Percentiles rank a stretch among this genome's conserved stretches.
These are phyloP conservation scores for Cercospora zeae-maydis DNA, from an alignment of 2,329 filamentous ascomycete genomes.

Conservation along the genomic window DNA sequence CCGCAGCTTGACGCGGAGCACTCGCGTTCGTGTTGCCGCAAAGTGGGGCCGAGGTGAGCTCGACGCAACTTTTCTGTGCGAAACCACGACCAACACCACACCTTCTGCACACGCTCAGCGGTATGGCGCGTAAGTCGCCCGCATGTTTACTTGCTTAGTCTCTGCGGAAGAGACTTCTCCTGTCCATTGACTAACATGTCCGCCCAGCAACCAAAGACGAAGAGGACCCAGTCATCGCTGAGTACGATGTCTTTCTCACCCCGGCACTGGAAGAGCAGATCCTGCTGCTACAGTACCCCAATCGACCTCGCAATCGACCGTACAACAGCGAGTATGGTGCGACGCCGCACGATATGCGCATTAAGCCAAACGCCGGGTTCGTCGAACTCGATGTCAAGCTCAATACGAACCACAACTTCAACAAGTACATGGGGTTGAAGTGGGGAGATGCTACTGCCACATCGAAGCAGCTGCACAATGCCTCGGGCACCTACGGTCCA, in stretches of 20 bases:
- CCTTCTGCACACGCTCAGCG: not conserved
- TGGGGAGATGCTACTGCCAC: conserved; percentile 70
- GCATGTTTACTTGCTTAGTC: conserved; percentile 1
- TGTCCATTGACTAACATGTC: conserved; percentile 11
- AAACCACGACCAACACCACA: not conserved
- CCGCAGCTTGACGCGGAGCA: conserved; percentile 13
- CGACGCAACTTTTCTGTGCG: not conserved
- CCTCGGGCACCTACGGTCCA: conserved; percentile 45
- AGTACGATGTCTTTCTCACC: conserved; percentile 84
- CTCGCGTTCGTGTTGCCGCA: not conserved
- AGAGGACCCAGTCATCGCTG: conserved; percentile 49
- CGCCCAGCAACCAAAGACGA: conserved; percentile 29
- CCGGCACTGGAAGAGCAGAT: conserved; percentile 55
- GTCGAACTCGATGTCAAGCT: conserved; percentile 90
- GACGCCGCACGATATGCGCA: conserved; percentile 67
- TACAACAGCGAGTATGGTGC: conserved; percentile 56
- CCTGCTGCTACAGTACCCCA: conserved; percentile 85
- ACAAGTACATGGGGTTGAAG: conserved; percentile 73
- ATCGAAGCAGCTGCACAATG: conserved; percentile 39
- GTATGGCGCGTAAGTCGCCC: conserved; percentile 7
- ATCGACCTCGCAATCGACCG: conserved; percentile 62
- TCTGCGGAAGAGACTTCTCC: conserved; percentile 10
- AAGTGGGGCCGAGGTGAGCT: conserved; percentile 6
- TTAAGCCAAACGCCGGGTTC: conserved; percentile 79
- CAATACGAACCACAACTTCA: conserved; percentile 69